Conservation (phyloP, 441 rosid genomes). For the Jatropha podagrica region DNA sequence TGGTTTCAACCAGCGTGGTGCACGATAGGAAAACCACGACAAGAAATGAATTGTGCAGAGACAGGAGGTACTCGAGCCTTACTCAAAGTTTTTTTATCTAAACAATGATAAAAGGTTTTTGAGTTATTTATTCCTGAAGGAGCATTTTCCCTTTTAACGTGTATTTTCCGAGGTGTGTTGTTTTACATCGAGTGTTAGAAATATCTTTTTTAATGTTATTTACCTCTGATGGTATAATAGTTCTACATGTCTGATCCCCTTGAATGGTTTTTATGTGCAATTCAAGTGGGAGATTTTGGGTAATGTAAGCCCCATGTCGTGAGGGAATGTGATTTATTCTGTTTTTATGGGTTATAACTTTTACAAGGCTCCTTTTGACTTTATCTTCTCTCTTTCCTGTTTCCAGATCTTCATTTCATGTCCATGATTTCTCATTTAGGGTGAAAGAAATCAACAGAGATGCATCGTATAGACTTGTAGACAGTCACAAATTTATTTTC, state of each 20-base stretch:
- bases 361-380: slow-evolving; percentile 6
- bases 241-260: slow-evolving; percentile 30
- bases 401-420: background rate
- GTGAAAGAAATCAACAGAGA: too few species aligned
- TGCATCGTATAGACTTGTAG: too few species aligned
- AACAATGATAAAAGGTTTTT: slow-evolving; percentile 19
- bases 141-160: slow-evolving; percentile 27
- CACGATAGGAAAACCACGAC: slow-evolving; percentile 34
- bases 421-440: too few species aligned
- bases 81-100: slow-evolving; percentile 14
- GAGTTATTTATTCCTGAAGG: slow-evolving; percentile 26
- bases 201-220: slow-evolving; percentile 10
- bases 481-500: background rate
- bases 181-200: slow-evolving; percentile 32
- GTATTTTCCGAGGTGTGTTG: slow-evolving; percentile 39
- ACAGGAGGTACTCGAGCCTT: slow-evolving; percentile 16
- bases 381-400: background rate
- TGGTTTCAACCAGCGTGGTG: slow-evolving; percentile 64
- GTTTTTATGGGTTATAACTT: background rate
- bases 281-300: slow-evolving; percentile 45
- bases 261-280: slow-evolving; percentile 51
- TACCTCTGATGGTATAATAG: slow-evolving; percentile 21
- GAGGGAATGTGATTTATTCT: slow-evolving; percentile 1
- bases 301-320: slow-evolving; percentile 9
- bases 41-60: slow-evolving; percentile 4